Conservation (phyloP, 225 moss, liverwort and hornwort species). For the Anthoceros angustus region DNA sequence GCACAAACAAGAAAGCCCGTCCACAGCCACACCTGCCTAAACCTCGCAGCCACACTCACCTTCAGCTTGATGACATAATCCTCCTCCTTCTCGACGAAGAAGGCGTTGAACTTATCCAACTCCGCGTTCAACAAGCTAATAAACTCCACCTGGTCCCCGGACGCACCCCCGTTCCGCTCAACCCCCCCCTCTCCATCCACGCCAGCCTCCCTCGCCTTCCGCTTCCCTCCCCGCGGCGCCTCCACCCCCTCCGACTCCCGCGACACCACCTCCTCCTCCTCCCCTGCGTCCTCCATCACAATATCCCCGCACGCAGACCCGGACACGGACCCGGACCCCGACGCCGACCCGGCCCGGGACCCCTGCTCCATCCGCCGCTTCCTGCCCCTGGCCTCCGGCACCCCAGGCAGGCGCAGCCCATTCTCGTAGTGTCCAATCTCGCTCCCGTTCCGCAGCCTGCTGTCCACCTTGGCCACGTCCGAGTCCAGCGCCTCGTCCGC, state of each 20-base stretch:
- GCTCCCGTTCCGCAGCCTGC: not conserved
- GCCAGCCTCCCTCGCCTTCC: not conserved
- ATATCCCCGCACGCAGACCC: too few species aligned
- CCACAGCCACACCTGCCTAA: too few species aligned
- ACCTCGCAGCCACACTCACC: conserved; percentile 10
- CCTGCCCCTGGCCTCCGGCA: not conserved
- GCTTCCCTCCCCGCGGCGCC: not conserved
- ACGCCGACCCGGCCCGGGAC: too few species aligned
- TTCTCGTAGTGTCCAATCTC: not conserved
- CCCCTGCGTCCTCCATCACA: too few species aligned
- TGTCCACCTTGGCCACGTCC: conserved; percentile 3
- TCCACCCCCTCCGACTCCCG: not conserved
- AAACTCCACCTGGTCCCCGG: conserved; percentile 20
- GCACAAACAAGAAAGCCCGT: too few species aligned
- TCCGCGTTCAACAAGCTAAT: conserved; percentile 34
- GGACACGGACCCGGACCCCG: too few species aligned
- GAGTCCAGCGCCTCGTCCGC: not conserved
- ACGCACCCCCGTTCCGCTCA: conserved; percentile 10
- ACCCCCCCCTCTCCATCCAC: not conserved
- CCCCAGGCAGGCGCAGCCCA: not conserved
- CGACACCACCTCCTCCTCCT: not conserved
- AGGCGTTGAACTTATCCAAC: conserved; percentile 38
- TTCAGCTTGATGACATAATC: conserved; percentile 46
- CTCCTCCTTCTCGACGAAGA: conserved; percentile 55
- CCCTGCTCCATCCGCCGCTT: not conserved